Evolutionary conservation across 495 filamentous ascomycete species (phyloP), one percentile per base, ranked within the genome.

Genomic region (Penicillium paradoxum): DNA sequence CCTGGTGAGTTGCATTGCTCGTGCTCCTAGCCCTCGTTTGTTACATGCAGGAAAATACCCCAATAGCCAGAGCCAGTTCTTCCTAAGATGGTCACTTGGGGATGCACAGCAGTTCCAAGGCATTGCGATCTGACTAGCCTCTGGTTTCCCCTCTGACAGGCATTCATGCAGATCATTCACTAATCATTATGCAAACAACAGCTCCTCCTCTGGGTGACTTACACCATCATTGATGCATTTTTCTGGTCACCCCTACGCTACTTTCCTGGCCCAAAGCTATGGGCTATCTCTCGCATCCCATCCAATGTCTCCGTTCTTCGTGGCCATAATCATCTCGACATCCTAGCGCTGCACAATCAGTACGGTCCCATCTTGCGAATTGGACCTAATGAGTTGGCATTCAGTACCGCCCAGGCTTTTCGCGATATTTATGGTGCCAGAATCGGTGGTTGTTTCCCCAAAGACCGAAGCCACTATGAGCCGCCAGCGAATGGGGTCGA

Each of bases 391-490:
- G 72, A 81, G 38, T 60, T 88, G 0, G 77, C 76, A 3, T 86
- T 82, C 66, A 75, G 66, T 49, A 69, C 75, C 2, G 67, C 75
- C 2, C 68, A 66, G 14, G 80, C 83, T 4, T 82, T 75, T 70
- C 74, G 75, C 22, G 80, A 83, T 51, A 83, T 88, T 43, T 82
- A 85, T 52, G 78, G 77, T 8, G 18, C 64, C 69, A 19, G 72
- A 68, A 19, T 68, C 56, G 44, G 81, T 0, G 57, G 57, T 3
- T 61, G 59, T 17, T 60, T 67, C 9, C 44, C 53, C 0, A 67
- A 65, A 15, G 59, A 67, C 43, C 54, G 49, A 0, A 55, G 45
- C 9, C 59, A 53, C 10, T 67, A 67, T 33, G 15, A 60, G n/a
- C 45, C 53, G 2, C 59, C 64, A 0, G 54, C 49, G 1, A 65